phyloP scores from a whole-genome alignment of 164 flowering plant genomes.

The Dillenia turbinata region DNA sequence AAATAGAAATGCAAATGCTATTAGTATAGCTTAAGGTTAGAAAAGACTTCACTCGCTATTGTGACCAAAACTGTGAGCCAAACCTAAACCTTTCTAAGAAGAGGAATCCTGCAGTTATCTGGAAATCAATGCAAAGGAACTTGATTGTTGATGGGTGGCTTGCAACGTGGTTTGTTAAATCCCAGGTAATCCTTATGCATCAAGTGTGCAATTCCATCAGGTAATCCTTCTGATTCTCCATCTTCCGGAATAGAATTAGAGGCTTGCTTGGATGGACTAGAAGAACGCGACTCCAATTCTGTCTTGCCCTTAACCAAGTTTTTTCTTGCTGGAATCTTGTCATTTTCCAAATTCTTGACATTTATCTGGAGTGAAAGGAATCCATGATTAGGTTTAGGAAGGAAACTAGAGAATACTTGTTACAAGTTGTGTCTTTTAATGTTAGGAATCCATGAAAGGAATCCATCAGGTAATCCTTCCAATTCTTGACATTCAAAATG shows the following conservation, averaged over 20 bases:
- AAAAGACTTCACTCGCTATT: not conserved
- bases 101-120: not conserved
- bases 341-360: constrained; percentile 8
- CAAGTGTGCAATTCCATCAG: constrained; percentile 36
- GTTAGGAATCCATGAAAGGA: too few species aligned
- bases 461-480: too few species aligned
- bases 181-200: constrained; percentile 47
- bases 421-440: not conserved
- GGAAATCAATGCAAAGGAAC: constrained; percentile 26
- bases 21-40: not conserved
- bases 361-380: constrained; percentile 3
- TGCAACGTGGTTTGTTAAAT: constrained; percentile 21
- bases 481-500: too few species aligned
- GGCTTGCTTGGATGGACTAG: constrained; percentile 3
- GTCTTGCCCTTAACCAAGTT: not conserved
- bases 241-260: not conserved
- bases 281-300: constrained; percentile 3
- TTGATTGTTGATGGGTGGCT: constrained; percentile 47
- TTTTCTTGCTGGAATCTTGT: constrained; percentile 6
- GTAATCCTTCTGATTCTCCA: constrained; percentile 18
- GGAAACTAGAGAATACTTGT: not conserved
- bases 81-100: not conserved
- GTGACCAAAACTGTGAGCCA: constrained; percentile 3
- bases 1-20: too few species aligned
- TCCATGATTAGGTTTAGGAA: not conserved